Conservation (phyloP, 2,329 filamentous ascomycete species). For the Colletotrichum kahawae region DNA sequence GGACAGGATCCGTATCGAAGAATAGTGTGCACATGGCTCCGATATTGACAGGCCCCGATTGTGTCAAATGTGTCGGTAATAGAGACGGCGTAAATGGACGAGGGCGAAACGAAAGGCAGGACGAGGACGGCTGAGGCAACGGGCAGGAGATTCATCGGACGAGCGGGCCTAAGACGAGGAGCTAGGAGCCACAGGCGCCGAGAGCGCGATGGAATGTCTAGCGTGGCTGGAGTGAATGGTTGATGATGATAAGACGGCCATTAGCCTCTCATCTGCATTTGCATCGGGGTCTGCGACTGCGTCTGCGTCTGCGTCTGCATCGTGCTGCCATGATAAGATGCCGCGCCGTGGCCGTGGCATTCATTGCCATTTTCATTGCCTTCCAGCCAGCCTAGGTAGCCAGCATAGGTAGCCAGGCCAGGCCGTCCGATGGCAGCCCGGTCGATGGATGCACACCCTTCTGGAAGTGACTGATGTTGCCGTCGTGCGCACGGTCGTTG, state of each 20-base stretch:
- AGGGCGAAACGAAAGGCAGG: not conserved
- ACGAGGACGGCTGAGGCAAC: not conserved
- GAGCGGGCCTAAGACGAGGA: not conserved
- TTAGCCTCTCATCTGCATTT: not conserved
- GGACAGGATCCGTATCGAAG: not conserved
- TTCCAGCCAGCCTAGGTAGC: not conserved
- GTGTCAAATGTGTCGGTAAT: not conserved
- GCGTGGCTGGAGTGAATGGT: not conserved
- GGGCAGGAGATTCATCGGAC: not conserved
- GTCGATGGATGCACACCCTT: not conserved
- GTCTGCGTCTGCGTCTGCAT: not conserved
- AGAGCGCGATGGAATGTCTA: constrained; percentile 3
- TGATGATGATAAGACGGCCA: not conserved
- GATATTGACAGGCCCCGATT: not conserved
- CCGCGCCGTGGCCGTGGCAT: not conserved
- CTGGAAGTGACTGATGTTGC: not conserved
- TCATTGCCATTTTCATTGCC: not conserved
- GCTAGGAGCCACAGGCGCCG: not conserved
- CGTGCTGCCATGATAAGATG: constrained; percentile 8
- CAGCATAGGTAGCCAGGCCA: no score
- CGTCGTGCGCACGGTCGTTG: not conserved
- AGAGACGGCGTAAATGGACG: not conserved
- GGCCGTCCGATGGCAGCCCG: not conserved
- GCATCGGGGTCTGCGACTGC: not conserved
- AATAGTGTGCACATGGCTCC: not conserved